Evolutionary conservation across 116 monocot genomes (phyloP), one percentile per base, ranked within the genome.

Genomic region (Cymodocea nodosa): DNA sequence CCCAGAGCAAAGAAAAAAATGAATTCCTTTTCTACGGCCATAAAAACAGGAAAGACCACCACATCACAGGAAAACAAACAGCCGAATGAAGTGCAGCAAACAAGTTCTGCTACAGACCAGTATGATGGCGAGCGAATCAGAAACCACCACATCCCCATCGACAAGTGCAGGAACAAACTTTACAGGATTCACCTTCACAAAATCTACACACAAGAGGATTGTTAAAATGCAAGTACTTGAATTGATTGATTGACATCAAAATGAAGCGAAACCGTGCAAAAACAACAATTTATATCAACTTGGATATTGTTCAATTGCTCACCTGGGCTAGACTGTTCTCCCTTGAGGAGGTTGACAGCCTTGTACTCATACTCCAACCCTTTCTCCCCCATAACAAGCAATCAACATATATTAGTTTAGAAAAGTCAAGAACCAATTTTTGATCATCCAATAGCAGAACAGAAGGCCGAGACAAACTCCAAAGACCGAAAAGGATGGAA

Each of bases 341-440:
- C 77, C 61, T 83, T 86, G 50, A 79, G 55, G 56, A 90, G 81
- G 64, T 90, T 86, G 49, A 90, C 86, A 23, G 83, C 67, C 65
- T 77, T 90, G 81, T 79, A 86, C 70, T 83, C 81, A 62, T 86
- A 86, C 30, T 80, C 78, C 74, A 89, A 64, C 53, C 85, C 85
- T 62, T n/a, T 67, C 14, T 56, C n/a, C 79, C 66, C 53, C 79
- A 63, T 30, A 58, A 57, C 19, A 30, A 23, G 35, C 44, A 19
- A 64, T 14, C 40, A 64, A 50, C 8, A 20, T 1, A 13, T 22
- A 64, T 64, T n/a, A 50, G 49, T 64, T 20, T 35, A 11, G 14
- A 49, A 44, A 22, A 10, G 22, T 6, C 64, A 44, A 64, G 13
- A 49, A 64, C n/a, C 4, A 10, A 23, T 48, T 50, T 20, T 15